A percentile compares a stretch with the other conserved stretches of the same genome.
Conservation (phyloP, 179 eudicot species). For the Corrigiola litoralis region DNA sequence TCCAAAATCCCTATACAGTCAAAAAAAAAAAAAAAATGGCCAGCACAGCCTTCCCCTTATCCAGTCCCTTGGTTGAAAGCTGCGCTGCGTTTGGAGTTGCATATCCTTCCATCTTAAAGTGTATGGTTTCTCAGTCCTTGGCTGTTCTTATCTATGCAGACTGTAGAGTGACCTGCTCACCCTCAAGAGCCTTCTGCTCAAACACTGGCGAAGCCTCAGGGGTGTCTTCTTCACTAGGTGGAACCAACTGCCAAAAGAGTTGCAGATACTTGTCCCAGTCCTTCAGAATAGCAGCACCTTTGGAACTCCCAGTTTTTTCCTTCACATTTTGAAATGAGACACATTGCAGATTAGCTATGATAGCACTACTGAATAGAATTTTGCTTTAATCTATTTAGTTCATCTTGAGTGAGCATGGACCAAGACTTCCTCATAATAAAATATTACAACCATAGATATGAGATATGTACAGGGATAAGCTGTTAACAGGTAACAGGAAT, state of each 20-base stretch:
- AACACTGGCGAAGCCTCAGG: conserved; percentile 90
- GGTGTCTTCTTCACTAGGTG: conserved; percentile 99
- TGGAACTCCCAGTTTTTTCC: conserved; percentile 96
- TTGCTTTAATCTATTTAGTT: too few species aligned
- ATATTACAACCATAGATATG: background rate
- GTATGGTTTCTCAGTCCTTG: background rate
- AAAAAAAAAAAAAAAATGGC: conserved; percentile 3
- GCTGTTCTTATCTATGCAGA: conserved; percentile 33
- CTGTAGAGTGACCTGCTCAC: conserved; percentile 54
- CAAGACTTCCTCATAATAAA: background rate
- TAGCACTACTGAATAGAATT: background rate
- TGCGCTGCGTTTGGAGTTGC: conserved; percentile 5
- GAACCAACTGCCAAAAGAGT: conserved; percentile 96
- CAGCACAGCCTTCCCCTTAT: conserved; percentile 14
- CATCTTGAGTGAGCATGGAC: too few species aligned
- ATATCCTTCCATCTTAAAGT: conserved; percentile 1
- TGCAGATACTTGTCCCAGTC: conserved; percentile 93
- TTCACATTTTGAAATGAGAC: conserved; percentile 19
- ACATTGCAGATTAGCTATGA: background rate
- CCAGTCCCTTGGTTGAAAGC: background rate
- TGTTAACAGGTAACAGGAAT: too few species aligned
- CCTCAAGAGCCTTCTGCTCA: conserved; percentile 46
- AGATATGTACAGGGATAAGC: background rate
- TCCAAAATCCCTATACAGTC: conserved; percentile 6
- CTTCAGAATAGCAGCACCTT: conserved; percentile 72